phyloP scores from a whole-genome alignment of 1,284 basidiomycete species.

The Austroboletus olivaceoglutinosus region DNA sequence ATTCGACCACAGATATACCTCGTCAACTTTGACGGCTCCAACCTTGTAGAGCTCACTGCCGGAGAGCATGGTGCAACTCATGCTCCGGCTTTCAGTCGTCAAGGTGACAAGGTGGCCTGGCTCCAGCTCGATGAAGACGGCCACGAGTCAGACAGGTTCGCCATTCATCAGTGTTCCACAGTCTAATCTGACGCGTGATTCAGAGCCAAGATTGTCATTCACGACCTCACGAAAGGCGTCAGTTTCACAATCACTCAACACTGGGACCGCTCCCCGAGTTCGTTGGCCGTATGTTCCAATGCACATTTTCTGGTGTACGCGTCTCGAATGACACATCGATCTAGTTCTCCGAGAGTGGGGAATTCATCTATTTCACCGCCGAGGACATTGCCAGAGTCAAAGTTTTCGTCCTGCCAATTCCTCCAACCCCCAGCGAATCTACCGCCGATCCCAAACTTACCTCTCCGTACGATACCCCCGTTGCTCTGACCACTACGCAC shows the following conservation, averaged over 20 bases:
- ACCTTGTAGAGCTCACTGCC: constrained; percentile 68
- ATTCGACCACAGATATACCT: constrained; percentile 57
- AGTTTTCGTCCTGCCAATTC: constrained; percentile 66
- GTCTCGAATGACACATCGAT: background rate
- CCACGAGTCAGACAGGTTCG: constrained; percentile 77
- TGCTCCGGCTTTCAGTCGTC: constrained; percentile 62
- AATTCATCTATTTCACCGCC: constrained; percentile 69
- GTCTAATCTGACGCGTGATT: background rate
- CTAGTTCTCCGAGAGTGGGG: constrained; percentile 73
- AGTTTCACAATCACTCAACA: constrained; percentile 69
- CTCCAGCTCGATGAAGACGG: constrained; percentile 83
- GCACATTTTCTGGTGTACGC: no score
- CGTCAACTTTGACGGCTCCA: constrained; percentile 47
- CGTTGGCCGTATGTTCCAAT: constrained; percentile 20
- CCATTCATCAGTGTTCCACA: background rate
- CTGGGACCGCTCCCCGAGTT: constrained; percentile 80
- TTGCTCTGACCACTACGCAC: constrained; percentile 55
- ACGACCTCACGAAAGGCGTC: constrained; percentile 65
- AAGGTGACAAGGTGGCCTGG: constrained; percentile 80
- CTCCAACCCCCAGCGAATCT: constrained; percentile 54
- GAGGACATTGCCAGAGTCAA: constrained; percentile 76
- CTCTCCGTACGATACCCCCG: constrained; percentile 50
- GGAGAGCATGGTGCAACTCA: constrained; percentile 82
- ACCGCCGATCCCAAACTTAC: constrained; percentile 50
- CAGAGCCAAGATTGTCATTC: constrained; percentile 75